A percentile compares a stretch with the other conserved stretches of the same genome.
Evolutionary conservation across 495 filamentous ascomycete species (phyloP).

Genomic region (Lophiotrema nucula): DNA sequence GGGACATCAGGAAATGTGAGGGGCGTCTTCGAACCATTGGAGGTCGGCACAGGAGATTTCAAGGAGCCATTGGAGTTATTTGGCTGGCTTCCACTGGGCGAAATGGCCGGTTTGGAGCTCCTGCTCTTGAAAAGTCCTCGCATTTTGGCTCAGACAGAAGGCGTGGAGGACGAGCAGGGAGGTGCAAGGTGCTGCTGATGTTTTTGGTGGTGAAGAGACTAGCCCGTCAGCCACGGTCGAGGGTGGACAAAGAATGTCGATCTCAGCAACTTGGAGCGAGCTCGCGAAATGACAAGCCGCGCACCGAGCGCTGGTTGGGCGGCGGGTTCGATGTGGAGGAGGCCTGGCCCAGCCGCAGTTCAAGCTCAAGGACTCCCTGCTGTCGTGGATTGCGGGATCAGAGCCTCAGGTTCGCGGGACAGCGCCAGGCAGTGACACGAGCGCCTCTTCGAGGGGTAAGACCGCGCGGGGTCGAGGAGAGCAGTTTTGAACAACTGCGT

Average conservation of each 20-base stretch:
- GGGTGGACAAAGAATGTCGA: background rate
- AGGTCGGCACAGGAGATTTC: conserved; percentile 48
- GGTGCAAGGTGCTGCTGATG: background rate
- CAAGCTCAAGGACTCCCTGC: no score
- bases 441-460: no score
- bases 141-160: conserved; percentile 43
- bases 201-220: background rate
- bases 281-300: conserved; percentile 7
- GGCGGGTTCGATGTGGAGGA: background rate
- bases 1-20: conserved; percentile 60
- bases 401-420: no score
- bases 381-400: no score
- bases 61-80: conserved; percentile 56
- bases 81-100: conserved; percentile 46
- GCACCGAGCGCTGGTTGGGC: conserved; percentile 13
- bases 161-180: background rate
- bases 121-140: conserved; percentile 67
- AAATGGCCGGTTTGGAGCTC: conserved; percentile 53
- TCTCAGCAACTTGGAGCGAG: conserved; percentile 2
- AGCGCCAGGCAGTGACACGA: no score
- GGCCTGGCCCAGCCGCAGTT: background rate
- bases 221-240: conserved; percentile 7
- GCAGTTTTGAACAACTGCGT: no score
- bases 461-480: no score
- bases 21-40: conserved; percentile 45